These are phyloP conservation scores for Suhomyces chickasaworum DNA, from an alignment of 1,139 yeast genomes.

Conservation along the genomic window DNA sequence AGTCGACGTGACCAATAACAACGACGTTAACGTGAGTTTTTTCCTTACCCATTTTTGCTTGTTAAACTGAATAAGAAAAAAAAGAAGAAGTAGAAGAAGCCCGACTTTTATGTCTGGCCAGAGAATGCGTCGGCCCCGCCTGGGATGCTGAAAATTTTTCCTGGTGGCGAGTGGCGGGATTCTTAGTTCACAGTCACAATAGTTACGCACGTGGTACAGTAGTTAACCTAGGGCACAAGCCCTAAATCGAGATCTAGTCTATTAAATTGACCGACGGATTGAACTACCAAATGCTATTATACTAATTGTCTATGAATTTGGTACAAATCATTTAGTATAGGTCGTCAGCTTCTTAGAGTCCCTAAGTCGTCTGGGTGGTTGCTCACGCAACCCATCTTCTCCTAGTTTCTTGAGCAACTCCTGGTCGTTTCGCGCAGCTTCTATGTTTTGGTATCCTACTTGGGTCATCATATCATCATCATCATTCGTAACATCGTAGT, in stretches of 20 bases:
- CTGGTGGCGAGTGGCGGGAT: constrained; percentile 7
- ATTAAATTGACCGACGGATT: too few relatives aligned
- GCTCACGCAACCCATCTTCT: constrained; percentile 15
- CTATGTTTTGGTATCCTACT: constrained; percentile 35
- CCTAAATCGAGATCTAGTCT: too few relatives aligned
- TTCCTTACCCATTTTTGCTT: constrained; percentile 69
- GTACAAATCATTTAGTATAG: constrained; percentile 9
- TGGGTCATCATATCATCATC: constrained; percentile 30
- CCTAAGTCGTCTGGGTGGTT: constrained; percentile 12
- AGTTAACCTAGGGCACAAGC: constrained; percentile 5
- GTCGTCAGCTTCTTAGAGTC: constrained; percentile 7
- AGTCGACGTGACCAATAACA: constrained; percentile 61
- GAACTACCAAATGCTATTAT: too few relatives aligned
- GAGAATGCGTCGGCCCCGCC: constrained; percentile 15
- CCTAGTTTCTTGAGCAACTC: constrained; percentile 32
- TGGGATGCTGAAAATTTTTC: constrained; percentile 12
- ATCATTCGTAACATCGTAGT: constrained; percentile 24
- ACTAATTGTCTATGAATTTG: neutral
- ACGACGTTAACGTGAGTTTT: constrained; percentile 98
- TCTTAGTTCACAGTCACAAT: constrained; percentile 3
- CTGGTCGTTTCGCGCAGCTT: constrained; percentile 29
- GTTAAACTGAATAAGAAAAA: constrained; percentile 11
- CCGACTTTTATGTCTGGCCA: constrained; percentile 13
- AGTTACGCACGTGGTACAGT: neutral
- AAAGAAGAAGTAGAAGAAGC: constrained; percentile 9